These are phyloP conservation scores for Plasmopara halstedii DNA, from an alignment of 352 stramenopile species.

Conservation along the genomic window DNA sequence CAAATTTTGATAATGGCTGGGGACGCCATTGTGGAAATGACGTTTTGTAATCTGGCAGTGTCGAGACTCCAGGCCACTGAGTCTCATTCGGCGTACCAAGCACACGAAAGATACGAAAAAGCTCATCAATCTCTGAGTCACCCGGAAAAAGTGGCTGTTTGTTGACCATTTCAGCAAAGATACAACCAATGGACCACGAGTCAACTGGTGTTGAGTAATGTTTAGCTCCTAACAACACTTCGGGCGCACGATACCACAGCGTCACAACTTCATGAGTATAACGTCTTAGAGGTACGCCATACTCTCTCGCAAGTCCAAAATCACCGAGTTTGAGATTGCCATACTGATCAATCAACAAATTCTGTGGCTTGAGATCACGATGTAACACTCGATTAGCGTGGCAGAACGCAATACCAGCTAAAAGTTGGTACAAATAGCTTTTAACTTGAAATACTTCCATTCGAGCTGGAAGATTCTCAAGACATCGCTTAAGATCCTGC, in stretches of 20 bases:
- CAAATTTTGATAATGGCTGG: constrained; percentile 82
- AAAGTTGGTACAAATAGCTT: constrained; percentile 75
- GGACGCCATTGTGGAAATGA: constrained; percentile 97
- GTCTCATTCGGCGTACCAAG: constrained; percentile 96
- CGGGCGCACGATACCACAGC: constrained; percentile 93
- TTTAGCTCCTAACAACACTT: constrained; percentile 91
- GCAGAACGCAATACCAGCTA: constrained; percentile 89
- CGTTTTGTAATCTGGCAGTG: constrained; percentile 96
- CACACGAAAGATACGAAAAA: constrained; percentile 98
- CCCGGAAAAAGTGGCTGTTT: constrained; percentile 86
- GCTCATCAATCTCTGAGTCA: constrained; percentile 98
- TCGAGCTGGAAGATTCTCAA: constrained; percentile 90
- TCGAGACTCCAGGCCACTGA: constrained; percentile 95
- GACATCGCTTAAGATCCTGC: constrained; percentile 80
- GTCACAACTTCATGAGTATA: constrained; percentile 95
- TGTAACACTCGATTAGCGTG: constrained; percentile 95
- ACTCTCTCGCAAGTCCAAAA: constrained; percentile 88
- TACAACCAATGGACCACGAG: constrained; percentile 89
- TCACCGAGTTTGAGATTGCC: constrained; percentile 89
- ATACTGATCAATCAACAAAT: constrained; percentile 87
- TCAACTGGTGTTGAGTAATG: constrained; percentile 92
- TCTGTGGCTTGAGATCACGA: constrained; percentile 97
- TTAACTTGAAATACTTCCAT: constrained; percentile 80
- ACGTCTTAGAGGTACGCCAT: constrained; percentile 75
- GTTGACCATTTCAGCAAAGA: constrained; percentile 93